These are phyloP conservation scores for Cryphonectria japonica DNA, from an alignment of 2,329 filamentous ascomycete genomes.

Conservation along the genomic window DNA sequence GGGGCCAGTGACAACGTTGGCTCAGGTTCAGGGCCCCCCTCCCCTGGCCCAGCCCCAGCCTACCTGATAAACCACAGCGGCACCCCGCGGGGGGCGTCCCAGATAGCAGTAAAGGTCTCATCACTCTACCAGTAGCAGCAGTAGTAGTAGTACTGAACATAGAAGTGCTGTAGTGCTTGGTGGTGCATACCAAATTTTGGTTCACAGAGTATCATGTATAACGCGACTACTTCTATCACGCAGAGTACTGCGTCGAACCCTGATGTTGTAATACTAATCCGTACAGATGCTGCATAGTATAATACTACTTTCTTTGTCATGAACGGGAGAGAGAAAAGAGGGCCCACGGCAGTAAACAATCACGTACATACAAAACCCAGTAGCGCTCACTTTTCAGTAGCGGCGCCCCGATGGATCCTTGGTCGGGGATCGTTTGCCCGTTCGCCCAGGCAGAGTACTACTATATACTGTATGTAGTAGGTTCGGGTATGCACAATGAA, in stretches of 20 bases:
- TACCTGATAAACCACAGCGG: background rate
- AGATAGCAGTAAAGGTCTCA: background rate
- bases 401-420: background rate
- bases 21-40: background rate
- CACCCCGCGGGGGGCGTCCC: constrained; percentile 2
- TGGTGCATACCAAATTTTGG: no score
- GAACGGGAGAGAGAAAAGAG: background rate
- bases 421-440: constrained; percentile 14
- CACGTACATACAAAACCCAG: background rate
- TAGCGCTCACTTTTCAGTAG: background rate
- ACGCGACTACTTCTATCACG: background rate
- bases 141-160: background rate
- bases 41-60: constrained; percentile 4
- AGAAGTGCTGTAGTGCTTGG: background rate
- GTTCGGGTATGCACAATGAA: constrained; percentile 11
- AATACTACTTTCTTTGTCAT: background rate
- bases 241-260: background rate
- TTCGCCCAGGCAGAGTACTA: constrained; percentile 9
- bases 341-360: background rate
- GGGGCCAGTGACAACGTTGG: background rate
- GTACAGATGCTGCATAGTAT: background rate
- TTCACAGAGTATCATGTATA: no score
- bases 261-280: background rate
- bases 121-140: background rate
- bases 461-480: background rate